Evolutionary conservation across 176 grass and related monocot species (phyloP), one percentile per base, ranked within the genome.

Genomic region (Oryza longistaminata): DNA sequence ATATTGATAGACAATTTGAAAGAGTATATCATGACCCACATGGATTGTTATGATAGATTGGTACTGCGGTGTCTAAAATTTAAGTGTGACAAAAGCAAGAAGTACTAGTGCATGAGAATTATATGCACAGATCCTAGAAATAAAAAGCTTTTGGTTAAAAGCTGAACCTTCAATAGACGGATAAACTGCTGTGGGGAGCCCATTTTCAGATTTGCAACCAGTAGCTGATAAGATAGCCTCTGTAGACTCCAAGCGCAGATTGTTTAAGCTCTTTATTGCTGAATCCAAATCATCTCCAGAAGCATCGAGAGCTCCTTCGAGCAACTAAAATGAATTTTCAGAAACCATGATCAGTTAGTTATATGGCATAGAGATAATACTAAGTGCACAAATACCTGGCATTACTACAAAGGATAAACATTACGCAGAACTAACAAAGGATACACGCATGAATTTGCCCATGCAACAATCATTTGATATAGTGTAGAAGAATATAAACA

Each of bases 221-320:
- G 74, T 69, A 50, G 95, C 75, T 65, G 43, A 74, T 78, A 82
- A 86, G 80, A 79, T 66, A 27, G 69, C 74, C 44, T 85, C 83
- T 34, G 84, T 65, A 43, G 90, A 92, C 67, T 87, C 93, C 17
- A 95, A 82, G n/a, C 68, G 81, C 60, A 93, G 82, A 35, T 93
- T 81, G 66, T 82, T 88, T 87, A 98, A 85, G 80, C 87, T 93
- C 85, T 93, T 87, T 77, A 98, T 95, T 76, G 96, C 89, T 60
- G 87, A 85, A 85, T 98, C 96, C 68, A 98, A 75, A 85, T 98
- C 92, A 77, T 93, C 90, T 81, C 93, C 91, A 55, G 96, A 93
- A 34, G 87, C 91, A 81, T 98, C 89, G 42, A 98, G 81, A 70
- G 93, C 76, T 55, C 77, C 86, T 87, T 98, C 93, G 86, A 98